Evolutionary conservation across 2,329 filamentous ascomycete genomes (phyloP).

Genomic region (Colletotrichum chlorophyti): DNA sequence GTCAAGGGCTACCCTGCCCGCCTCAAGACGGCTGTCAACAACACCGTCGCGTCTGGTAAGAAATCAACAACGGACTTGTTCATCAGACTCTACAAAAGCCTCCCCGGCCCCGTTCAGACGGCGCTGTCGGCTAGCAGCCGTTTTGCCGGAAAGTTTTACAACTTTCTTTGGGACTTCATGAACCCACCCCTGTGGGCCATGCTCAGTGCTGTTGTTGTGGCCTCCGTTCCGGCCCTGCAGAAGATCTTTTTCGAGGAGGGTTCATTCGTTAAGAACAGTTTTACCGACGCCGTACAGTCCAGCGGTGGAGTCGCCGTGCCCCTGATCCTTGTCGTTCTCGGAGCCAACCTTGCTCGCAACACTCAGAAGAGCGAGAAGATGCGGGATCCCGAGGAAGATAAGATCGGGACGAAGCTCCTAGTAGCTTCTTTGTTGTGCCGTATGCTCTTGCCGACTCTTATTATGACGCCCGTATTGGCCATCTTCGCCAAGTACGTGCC

Average conservation of each 20-base stretch:
- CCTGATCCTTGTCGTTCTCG: slow-evolving; percentile 92
- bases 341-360: slow-evolving; percentile 92
- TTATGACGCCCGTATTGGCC: slow-evolving; percentile 92
- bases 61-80: slow-evolving; percentile 32
- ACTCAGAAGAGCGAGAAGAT: slow-evolving; percentile 74
- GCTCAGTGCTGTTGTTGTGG: slow-evolving; percentile 88
- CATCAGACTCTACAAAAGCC: slow-evolving; percentile 39
- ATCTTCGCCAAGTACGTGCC: slow-evolving; percentile 88
- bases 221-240: slow-evolving; percentile 84
- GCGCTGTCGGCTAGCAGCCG: slow-evolving; percentile 37
- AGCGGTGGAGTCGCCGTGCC: slow-evolving; percentile 92
- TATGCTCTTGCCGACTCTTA: slow-evolving; percentile 88
- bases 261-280: slow-evolving; percentile 90
- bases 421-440: slow-evolving; percentile 85
- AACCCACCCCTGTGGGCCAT: slow-evolving; percentile 98
- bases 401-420: slow-evolving; percentile 77
- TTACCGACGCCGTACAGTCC: slow-evolving; percentile 85
- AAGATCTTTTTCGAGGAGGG: slow-evolving; percentile 86
- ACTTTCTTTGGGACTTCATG: slow-evolving; percentile 91
- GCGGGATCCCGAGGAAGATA: slow-evolving; percentile 73
- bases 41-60: slow-evolving; percentile 34
- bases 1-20: slow-evolving; percentile 49
- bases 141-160: slow-evolving; percentile 55
- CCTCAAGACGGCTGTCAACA: slow-evolving; percentile 40
- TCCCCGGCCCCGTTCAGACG: slow-evolving; percentile 51